Evolutionary conservation across 768 basidiomycete species (phyloP), one percentile per base, ranked within the genome.

Genomic region (Kwoniella pini): DNA sequence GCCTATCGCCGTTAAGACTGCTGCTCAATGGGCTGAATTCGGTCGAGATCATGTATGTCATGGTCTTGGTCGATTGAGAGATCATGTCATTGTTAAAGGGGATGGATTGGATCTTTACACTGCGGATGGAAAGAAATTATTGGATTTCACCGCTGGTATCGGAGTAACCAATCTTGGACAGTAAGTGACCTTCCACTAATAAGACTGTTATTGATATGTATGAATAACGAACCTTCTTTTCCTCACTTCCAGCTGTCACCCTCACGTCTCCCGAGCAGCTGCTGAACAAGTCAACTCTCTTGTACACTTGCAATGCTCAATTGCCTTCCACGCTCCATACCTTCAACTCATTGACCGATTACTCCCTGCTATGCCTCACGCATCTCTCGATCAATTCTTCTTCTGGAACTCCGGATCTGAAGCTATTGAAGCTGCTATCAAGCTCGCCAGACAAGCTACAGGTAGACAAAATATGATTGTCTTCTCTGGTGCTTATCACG

Each of bases 331-430:
- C 69, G 85, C 84, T 64, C 90, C 92, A 0, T 92, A 95, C 79
- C 83, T 96, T 19, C 83, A 86, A 50, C 88, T 97, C 69, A 88
- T 97, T 71, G 85, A 95, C 77, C 84, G 84, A 55, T 83, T 97
- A 6, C 80, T 95, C 12, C 90, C 92, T 0, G 80, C 88, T 60
- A 93, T 98, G 92, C 94, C 94, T 1, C 81, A 94, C 79, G 83
- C 86, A 0, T 93, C 91, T 1, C 83, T 98, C 30, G 89, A 95
- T 77, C 90, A 90, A 24, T 97, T 97, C 83, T 96, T 93, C 84
- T 91, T 96, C 80, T 91, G 89, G 89, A 97, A 91, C 81, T 94
- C 92, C 1, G 95, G 95, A 2, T 87, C 91, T 0, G 95, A 98
- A 78, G 95, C 93, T 1, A 84, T 92, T 43, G 94, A 96, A 79